Evolutionary conservation across 2,329 filamentous ascomycete species (phyloP).

Genomic region (Fusarium tanahbumbuense): DNA sequence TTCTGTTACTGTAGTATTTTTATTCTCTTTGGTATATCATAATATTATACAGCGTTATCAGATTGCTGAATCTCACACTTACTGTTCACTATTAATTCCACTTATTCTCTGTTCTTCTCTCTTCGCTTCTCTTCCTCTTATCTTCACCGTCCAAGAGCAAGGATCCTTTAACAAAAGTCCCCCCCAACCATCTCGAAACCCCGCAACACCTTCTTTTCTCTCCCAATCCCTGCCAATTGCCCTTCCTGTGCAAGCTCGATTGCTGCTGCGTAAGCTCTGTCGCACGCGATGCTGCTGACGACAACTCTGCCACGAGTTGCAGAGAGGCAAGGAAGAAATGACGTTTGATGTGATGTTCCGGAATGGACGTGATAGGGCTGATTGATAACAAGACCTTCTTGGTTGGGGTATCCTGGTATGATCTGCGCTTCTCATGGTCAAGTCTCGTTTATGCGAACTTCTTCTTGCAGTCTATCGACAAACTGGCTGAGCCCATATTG

Average conservation of each 20-base stretch:
- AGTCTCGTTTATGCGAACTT: background rate
- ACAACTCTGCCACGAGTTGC: conserved; percentile 8
- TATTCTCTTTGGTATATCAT: background rate
- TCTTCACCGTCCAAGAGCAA: conserved; percentile 13
- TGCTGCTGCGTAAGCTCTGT: conserved; percentile 32
- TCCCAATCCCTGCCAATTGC: conserved; percentile 8
- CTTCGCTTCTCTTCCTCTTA: conserved; percentile 17
- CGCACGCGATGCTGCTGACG: conserved; percentile 25
- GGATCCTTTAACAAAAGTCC: conserved; percentile 39
- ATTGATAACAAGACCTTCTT: conserved; percentile 8
- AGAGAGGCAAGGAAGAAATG: conserved; percentile 7
- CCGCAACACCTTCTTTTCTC: conserved; percentile 13
- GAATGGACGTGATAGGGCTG: conserved; percentile 20
- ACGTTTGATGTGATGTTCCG: conserved; percentile 8
- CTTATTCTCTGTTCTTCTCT: background rate
- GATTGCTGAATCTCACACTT: too few relatives aligned
- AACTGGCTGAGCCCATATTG: background rate
- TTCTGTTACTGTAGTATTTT: background rate
- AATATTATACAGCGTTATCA: background rate
- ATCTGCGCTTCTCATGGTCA: background rate
- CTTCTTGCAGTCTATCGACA: background rate
- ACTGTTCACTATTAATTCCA: background rate
- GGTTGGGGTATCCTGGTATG: background rate
- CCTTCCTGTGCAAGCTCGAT: conserved; percentile 21
- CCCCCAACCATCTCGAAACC: conserved; percentile 13